Percentiles rank a stretch among this genome's conserved stretches.
These are phyloP conservation scores for Colletotrichum sp. DNA, from an alignment of 2,329 filamentous ascomycete genomes.

Conservation along the genomic window DNA sequence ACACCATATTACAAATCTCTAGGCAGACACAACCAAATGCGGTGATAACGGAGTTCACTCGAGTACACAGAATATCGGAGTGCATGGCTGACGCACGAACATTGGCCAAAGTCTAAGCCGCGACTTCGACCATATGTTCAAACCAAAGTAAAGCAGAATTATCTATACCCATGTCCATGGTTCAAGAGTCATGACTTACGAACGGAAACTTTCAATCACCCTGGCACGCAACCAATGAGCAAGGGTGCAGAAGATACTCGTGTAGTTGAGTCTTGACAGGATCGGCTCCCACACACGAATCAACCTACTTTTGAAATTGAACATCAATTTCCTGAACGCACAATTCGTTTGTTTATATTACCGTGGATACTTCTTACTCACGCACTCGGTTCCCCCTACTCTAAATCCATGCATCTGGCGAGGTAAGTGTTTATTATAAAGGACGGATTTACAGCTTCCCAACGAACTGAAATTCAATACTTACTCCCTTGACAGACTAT, in stretches of 20 bases:
- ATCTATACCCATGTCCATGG: not conserved
- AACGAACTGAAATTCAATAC: not conserved
- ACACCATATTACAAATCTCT: not conserved
- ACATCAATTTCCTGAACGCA: not conserved
- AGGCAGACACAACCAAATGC: not conserved
- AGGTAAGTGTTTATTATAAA: not conserved
- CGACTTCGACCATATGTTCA: not conserved
- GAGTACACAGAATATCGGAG: not conserved
- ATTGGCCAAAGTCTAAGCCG: not conserved
- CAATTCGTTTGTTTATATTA: not conserved
- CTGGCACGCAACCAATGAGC: not conserved
- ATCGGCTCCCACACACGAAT: not conserved
- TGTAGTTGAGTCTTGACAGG: not conserved
- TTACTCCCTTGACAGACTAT: too few species aligned
- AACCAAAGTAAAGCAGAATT: accelerated
- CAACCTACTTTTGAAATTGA: not conserved
- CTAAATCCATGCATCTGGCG: accelerated
- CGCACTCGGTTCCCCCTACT: not conserved
- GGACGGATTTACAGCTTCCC: not conserved
- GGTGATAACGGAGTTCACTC: not conserved
- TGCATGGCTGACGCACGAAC: not conserved
- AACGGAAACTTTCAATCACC: accelerated
- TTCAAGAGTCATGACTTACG: accelerated
- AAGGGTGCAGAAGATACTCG: not conserved
- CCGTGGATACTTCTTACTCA: not conserved